These are phyloP conservation scores for Sporobolus alterniflorus DNA, from an alignment of 202 grass and related monocot species.

Conservation along the genomic window DNA sequence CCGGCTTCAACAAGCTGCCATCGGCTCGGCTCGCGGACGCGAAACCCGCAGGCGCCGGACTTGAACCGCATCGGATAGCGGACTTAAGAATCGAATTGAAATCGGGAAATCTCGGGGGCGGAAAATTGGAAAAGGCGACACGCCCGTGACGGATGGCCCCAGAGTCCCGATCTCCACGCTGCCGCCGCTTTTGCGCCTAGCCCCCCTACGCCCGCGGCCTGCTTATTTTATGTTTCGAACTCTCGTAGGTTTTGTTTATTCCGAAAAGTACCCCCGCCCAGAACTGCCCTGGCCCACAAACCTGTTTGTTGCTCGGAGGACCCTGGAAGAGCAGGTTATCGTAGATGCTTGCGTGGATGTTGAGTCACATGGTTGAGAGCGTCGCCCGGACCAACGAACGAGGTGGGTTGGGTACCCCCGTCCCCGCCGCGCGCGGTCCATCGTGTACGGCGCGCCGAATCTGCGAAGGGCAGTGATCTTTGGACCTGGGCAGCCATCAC, in stretches of 20 bases:
- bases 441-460: background rate
- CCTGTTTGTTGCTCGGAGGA: background rate
- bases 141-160: conserved; percentile 70
- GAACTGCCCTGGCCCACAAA: too few species aligned
- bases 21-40: conserved; percentile 49
- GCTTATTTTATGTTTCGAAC: too few species aligned
- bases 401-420: conserved; percentile 10
- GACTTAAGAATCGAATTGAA: conserved; percentile 52
- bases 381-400: conserved; percentile 10
- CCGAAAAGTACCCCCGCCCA: background rate
- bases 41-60: conserved; percentile 38
- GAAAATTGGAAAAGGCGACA: conserved; percentile 31
- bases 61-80: conserved; percentile 59
- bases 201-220: too few species aligned
- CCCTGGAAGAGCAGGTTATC: background rate
- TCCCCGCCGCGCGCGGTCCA: too few species aligned
- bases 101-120: conserved; percentile 22
- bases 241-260: background rate
- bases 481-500: background rate
- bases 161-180: conserved; percentile 48
- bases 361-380: conserved; percentile 44
- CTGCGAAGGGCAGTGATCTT: background rate
- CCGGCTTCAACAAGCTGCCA: background rate
- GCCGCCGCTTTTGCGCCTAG: background rate
- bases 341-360: background rate